phyloP scores from a whole-genome alignment of 106 monocot species.

The Phalaenopsis aphrodite region DNA sequence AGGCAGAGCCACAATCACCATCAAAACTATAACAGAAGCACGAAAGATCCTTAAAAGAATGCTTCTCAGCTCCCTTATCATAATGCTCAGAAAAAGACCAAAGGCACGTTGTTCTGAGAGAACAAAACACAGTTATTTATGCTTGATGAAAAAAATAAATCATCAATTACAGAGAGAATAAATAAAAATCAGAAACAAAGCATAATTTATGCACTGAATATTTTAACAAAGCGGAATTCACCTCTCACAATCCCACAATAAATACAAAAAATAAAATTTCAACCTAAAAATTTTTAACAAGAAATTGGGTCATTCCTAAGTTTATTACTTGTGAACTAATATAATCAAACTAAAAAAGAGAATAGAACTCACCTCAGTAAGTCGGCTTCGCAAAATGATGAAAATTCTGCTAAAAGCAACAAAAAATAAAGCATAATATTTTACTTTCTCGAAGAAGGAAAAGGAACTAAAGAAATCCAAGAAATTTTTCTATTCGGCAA shows the following conservation, averaged over 20 bases:
- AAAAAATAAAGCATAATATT: not conserved
- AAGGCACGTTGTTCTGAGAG: slow-evolving; percentile 4
- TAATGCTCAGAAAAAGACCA: not conserved
- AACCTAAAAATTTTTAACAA: not conserved
- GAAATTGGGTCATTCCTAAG: not conserved
- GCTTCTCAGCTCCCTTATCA: not conserved
- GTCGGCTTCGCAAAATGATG: not conserved
- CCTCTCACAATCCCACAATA: not conserved
- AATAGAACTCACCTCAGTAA: not conserved
- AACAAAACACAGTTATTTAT: not conserved
- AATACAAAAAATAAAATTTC: not conserved
- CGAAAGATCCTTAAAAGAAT: not conserved
- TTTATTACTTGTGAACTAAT: not conserved
- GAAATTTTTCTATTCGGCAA: not conserved
- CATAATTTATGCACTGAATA: not conserved
- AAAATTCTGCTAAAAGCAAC: not conserved
- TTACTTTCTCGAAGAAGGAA: not conserved
- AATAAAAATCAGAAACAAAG: not conserved
- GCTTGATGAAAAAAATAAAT: not conserved
- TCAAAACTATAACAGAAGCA: slow-evolving; percentile 4
- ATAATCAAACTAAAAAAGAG: not conserved
- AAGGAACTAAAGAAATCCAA: not conserved
- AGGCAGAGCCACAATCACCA: slow-evolving; percentile 17
- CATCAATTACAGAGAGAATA: not conserved
- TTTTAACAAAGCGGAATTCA: not conserved